A percentile compares a stretch with the other conserved stretches of the same genome.
These are phyloP conservation scores for Discostella pseudostelligera DNA, from an alignment of 108 stramenopile genomes.

Conservation along the genomic window DNA sequence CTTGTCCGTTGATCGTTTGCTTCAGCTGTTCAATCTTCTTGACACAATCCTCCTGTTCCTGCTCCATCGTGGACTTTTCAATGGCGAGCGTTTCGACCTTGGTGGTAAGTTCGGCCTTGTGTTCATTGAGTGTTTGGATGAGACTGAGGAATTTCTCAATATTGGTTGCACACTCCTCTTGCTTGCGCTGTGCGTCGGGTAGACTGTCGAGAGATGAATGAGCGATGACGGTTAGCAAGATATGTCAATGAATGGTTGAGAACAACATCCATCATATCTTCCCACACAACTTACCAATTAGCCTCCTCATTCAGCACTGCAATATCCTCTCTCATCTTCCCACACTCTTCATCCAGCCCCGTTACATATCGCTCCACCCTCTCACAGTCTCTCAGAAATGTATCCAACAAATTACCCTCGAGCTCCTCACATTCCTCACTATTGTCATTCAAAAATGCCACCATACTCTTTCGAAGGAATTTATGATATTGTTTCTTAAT, in stretches of 20 bases:
- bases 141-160: conserved; percentile 88
- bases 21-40: conserved; percentile 49
- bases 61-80: conserved; percentile 61
- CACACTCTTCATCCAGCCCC: conserved; percentile 67
- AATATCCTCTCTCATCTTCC: conserved; percentile 57
- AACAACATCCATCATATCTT: neutral
- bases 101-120: conserved; percentile 59
- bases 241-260: too few relatives aligned
- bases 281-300: conserved; percentile 61
- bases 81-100: conserved; percentile 61
- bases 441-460: conserved; percentile 85
- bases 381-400: conserved; percentile 66
- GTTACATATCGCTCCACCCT: conserved; percentile 66
- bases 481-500: conserved; percentile 78
- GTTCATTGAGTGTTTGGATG: conserved; percentile 73
- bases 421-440: conserved; percentile 72
- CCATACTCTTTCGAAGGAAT: conserved; percentile 80
- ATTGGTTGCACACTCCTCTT: conserved; percentile 73
- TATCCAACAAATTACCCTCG: conserved; percentile 66
- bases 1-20: conserved; percentile 54
- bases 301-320: conserved; percentile 50
- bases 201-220: conserved; percentile 44
- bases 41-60: conserved; percentile 42
- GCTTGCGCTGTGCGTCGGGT: conserved; percentile 59
- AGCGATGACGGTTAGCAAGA: neutral